Percentiles rank a stretch among this genome's conserved stretches.
These are phyloP conservation scores for Xylaria curta DNA, from an alignment of 495 filamentous ascomycete genomes.

Conservation along the genomic window DNA sequence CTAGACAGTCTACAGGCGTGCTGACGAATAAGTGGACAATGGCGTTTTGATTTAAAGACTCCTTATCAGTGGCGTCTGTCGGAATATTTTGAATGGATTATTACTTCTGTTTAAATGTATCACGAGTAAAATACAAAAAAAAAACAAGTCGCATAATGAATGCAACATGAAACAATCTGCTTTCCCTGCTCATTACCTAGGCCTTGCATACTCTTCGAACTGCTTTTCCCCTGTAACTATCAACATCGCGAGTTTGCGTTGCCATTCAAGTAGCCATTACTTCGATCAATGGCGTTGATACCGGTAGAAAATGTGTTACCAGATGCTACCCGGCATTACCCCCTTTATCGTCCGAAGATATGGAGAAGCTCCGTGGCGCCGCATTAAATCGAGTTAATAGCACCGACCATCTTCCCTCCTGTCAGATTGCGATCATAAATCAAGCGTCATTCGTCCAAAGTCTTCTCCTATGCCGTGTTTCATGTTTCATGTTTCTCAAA, in stretches of 20 bases:
- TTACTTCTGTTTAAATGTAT: conserved; percentile 1
- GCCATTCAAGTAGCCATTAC: background rate
- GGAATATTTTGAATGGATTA: background rate
- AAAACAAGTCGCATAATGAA: background rate
- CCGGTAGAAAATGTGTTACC: background rate
- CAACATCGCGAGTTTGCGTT: background rate
- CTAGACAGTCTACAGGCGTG: background rate
- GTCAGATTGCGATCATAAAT: background rate
- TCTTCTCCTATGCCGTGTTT: conserved; percentile 10
- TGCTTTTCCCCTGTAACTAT: background rate
- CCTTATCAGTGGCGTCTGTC: background rate
- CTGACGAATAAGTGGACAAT: background rate
- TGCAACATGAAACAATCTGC: background rate
- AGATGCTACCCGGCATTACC: conserved; percentile 22
- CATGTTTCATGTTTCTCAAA: conserved; percentile 5
- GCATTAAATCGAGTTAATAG: background rate
- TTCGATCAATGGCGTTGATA: background rate
- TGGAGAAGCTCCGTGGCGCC: conserved; percentile 20
- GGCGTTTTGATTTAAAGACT: conserved; percentile 3
- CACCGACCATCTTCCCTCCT: background rate
- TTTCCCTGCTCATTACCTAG: background rate
- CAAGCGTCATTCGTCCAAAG: background rate
- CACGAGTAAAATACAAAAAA: background rate
- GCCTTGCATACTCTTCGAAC: background rate
- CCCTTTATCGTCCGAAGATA: conserved; percentile 22